Base-by-base conservation (phyloP, 1,139 yeast species). In the Nakaseomyces nivariensis region DNA sequence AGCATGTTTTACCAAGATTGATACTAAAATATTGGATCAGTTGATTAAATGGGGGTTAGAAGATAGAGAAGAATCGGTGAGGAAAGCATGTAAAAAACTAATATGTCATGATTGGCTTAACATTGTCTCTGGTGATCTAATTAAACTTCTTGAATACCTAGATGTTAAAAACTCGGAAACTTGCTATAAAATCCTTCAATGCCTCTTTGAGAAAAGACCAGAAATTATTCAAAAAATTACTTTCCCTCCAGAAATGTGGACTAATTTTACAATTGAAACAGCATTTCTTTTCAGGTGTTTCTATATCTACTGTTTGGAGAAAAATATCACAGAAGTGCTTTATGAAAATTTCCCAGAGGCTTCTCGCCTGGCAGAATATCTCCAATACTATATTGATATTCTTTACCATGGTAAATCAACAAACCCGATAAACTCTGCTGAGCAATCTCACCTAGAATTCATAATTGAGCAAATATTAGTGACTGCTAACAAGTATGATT, bases 301-400 rank as follows among this genome's bases (percentile, higher is more conserved):
- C 58, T 84, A 78, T 60, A 76, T 78, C 43, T 81, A 78, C 61
- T 86, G 95, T 62, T 70, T 70, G 47, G 76, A 75, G 13, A 72
- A 78, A 52, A 70, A 74, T 27, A 66, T 78, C 49, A 67, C 68
- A 42, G 83, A 81, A n/a, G 67, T 78, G 25, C 72, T 87, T 25
- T 97, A 90, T 46, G 72, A 74, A 24, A 79, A 78, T 54, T 83
- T 83, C 65, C 96, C 97, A 0, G 97, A 88, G 56, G 78, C 95
- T 10, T 75, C 90, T 4, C 81, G 76, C 49, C 72, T 89, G 52
- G 85, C 96, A 1, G 58, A 58, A 13, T 50, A 51, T 31, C 46
- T 64, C 24, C 50, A 58, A 29, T 51, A 45, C 1, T 51, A 73
- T 76, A 10, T 71, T 81, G 43, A 76, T 72, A 54, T 74, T 71